phyloP scores from a whole-genome alignment of 2,329 filamentous ascomycete genomes.

The Endocalyx cinctus region DNA sequence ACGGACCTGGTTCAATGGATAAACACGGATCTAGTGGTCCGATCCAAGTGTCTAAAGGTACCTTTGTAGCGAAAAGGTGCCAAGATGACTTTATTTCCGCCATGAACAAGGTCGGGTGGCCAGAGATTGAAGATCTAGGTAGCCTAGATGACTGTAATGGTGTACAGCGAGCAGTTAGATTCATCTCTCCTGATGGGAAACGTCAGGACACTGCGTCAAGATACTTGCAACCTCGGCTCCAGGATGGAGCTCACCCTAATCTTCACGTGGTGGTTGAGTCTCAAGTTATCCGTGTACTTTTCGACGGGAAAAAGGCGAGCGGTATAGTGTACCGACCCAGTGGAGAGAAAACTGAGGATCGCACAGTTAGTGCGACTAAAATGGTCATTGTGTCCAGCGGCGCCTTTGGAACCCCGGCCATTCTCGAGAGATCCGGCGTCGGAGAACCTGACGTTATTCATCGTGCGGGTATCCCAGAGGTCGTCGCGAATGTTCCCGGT shows the following conservation, averaged over 20 bases:
- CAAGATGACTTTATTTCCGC: slow-evolving; percentile 48
- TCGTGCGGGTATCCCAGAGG: slow-evolving; percentile 23
- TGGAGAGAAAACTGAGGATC: too few relatives aligned
- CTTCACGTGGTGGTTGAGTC: slow-evolving; percentile 49
- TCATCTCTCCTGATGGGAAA: slow-evolving; percentile 32
- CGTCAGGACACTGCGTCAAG: slow-evolving; percentile 48
- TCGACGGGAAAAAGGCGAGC: slow-evolving; percentile 9
- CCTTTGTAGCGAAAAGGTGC: slow-evolving; percentile 33
- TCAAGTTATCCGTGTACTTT: slow-evolving; percentile 33
- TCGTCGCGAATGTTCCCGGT: slow-evolving; percentile 38
- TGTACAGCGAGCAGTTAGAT: slow-evolving; percentile 17
- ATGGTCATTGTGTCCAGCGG: slow-evolving; percentile 38
- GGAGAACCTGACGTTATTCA: slow-evolving; percentile 40
- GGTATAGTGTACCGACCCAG: slow-evolving; percentile 12
- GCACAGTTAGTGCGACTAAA: slow-evolving; percentile 38
- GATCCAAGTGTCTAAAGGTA: slow-evolving; percentile 49
- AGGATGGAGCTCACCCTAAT: slow-evolving; percentile 39
- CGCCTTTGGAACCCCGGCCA: slow-evolving; percentile 35
- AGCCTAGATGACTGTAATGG: slow-evolving; percentile 35
- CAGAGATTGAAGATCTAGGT: slow-evolving; percentile 48
- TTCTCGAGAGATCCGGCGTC: slow-evolving; percentile 50
- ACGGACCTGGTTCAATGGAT: slow-evolving; percentile 37
- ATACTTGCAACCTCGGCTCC: slow-evolving; percentile 47
- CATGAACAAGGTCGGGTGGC: slow-evolving; percentile 42
- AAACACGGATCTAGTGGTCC: slow-evolving; percentile 52